phyloP scores from a whole-genome alignment of 2,329 filamentous ascomycete genomes.

The Zymoseptoria ardabiliae region DNA sequence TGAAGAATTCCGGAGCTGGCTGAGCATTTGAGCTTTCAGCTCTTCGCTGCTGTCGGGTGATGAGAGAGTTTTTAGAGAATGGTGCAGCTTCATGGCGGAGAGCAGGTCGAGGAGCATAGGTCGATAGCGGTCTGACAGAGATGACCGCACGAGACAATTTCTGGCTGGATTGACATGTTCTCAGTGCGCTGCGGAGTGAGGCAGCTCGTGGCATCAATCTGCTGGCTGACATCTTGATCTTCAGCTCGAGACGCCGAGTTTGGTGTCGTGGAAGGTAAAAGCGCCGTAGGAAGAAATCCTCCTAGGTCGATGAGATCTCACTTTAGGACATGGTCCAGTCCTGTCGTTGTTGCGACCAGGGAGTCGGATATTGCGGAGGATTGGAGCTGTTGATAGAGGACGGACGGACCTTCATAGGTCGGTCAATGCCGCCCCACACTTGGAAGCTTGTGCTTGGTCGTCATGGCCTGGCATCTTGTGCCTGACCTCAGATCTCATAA shows the following conservation, averaged over 20 bases:
- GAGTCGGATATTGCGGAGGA: background rate
- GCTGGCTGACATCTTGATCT: conserved; percentile 11
- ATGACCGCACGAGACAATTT: background rate
- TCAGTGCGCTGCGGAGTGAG: conserved; percentile 7
- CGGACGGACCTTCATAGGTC: background rate
- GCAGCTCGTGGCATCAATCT: conserved; percentile 6
- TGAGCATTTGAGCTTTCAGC: conserved; percentile 22
- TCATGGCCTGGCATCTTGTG: background rate
- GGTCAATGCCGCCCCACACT: background rate
- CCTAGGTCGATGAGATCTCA: background rate
- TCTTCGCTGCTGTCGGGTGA: conserved; percentile 15
- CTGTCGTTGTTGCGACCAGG: background rate
- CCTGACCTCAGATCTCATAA: background rate
- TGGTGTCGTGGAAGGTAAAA: background rate
- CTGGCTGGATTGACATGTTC: conserved; percentile 1
- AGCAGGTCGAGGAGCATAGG: conserved; percentile 1
- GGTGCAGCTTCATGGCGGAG: conserved; percentile 7
- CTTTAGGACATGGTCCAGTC: background rate
- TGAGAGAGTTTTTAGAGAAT: conserved; percentile 11
- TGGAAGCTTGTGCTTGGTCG: background rate
- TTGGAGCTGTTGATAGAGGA: background rate
- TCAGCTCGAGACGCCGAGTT: background rate
- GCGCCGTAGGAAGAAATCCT: background rate
- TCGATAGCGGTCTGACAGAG: conserved; percentile 4
- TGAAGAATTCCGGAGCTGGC: conserved; percentile 26